Base-by-base conservation (phyloP, 2,329 filamentous ascomycete genomes). In the Cordyceps cicadae region DNA sequence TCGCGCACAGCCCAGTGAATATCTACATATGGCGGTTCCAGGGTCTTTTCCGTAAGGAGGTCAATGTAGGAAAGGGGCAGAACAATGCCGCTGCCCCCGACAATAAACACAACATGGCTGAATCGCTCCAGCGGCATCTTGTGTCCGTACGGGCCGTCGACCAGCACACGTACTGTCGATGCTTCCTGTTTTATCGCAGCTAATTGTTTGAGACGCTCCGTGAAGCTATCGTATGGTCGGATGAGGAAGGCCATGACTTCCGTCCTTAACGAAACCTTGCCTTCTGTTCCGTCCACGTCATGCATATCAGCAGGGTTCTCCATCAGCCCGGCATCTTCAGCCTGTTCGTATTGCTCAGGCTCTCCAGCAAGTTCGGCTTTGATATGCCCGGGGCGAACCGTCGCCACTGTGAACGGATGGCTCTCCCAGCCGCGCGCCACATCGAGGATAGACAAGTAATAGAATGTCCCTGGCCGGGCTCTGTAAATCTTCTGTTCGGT, bases 361-460 rank as follows among this genome's bases (percentile, higher is more conserved):
- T 63, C 66, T 4, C 71, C 24, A 24, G 24, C 24, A 2, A 63
- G 68, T 24, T 76, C 74, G 9, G 66, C 67, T 0, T 70, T 61
- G 0, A 67, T 56, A 21, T 71, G 70, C 0, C 59, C 56, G 39
- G 68, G 65, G 3, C 60, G 48, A 1, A 72, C 64, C 9, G 68
- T 69, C 1, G 76, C 76, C 12, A 80, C 73, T 0, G 79, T 80
- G 56, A 81, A 81, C 0, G 79, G 79, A 50, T 81, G 79, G 61
- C 76, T 79, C 62, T 81, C 77, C 79, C 79, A 81, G 56, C 73
- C 73, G 0, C 70, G 66, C 14, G 68, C 60, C 24, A 71, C 72
- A 53, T 75, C 70, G 5, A 80, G 70, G 7, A 77, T 68, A 53
- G 76, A 75, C 1, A 81, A 63, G 59, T 78, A 80, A 64, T 77